Evolutionary conservation across 306 rosid species (phyloP), one percentile per base, ranked within the genome.

Genomic region (Casuarina glauca): DNA sequence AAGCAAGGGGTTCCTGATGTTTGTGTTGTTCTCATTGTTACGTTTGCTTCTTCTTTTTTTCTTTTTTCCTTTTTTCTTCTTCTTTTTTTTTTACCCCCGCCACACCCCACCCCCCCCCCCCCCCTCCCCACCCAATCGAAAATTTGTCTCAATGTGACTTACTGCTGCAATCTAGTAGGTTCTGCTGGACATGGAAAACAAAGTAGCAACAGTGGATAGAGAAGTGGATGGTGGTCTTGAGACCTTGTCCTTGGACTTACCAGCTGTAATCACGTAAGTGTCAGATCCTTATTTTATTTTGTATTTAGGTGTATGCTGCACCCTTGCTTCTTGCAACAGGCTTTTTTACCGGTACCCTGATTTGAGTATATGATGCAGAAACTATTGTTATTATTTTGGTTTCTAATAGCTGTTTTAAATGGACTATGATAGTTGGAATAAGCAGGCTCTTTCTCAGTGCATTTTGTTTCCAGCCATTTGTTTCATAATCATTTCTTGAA

Each of bases 181-280:
- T 85, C 90, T 93, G 83, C 85, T 96, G 73, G 97, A 96, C 72
- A 96, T 87, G 83, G 97, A 88, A 83, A 96, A 91, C 77, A 90
- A 83, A 54, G 81, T 68, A 19, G 94, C 86, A 77, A 93, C 96
- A 4, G 97, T 91, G 67, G 98, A 91, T 79, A 88, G 99, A 84
- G 98, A 96, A 85, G 96, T 91, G 49, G 99, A 93, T 54, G 98
- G 89, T 69, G 98, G 98, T 61, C 94, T 91, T 2, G 99, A 96
- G 82, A 93, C 98, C 48, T 62, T 93, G 69, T 80, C 74, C 76
- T 82, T 96, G 78, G 88, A 96, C 74, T 85, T 96, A 74, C 99
- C 97, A 2, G 99, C 98, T 9, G 97, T 96, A 63, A 90, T 96
- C 89, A 96, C 97, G 97, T 93, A 72, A 84, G 99, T 79, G 15